Percentiles rank a stretch among this genome's conserved stretches.
Evolutionary conservation across 495 filamentous ascomycete species (phyloP).

Genomic region (Aspergillus coremiiformis): DNA sequence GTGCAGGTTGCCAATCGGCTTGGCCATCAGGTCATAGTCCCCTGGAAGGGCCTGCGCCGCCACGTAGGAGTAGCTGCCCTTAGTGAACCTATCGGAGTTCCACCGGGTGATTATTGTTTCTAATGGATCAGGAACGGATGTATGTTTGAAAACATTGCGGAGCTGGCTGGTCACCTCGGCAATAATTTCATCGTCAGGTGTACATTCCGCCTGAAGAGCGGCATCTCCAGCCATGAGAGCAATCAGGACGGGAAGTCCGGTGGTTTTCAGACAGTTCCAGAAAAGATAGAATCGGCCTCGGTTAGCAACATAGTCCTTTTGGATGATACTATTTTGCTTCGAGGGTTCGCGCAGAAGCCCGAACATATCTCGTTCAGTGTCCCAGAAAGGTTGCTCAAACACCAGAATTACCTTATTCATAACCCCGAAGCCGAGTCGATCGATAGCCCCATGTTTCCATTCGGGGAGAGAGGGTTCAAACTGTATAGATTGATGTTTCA

Average conservation of each 20-base stretch:
- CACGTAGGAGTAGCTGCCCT: conserved; percentile 90
- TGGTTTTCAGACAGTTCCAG: conserved; percentile 89
- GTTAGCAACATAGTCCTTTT: conserved; percentile 54
- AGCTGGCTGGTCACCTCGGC: conserved; percentile 72
- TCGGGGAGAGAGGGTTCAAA: conserved; percentile 81
- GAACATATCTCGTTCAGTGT: conserved; percentile 86
- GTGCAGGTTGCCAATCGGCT: conserved; percentile 74
- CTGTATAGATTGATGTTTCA: conserved; percentile 66
- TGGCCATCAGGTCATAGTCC: conserved; percentile 93
- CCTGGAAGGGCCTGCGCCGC: conserved; percentile 70
- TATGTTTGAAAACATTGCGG: conserved; percentile 54
- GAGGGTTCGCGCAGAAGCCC: conserved; percentile 74
- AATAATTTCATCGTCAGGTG: conserved; percentile 64
- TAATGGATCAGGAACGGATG: conserved; percentile 60
- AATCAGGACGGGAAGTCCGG: conserved; percentile 77
- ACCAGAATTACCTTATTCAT: conserved; percentile 94
- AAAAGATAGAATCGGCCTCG: conserved; percentile 91
- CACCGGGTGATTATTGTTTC: conserved; percentile 94
- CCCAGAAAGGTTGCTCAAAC: conserved; percentile 89
- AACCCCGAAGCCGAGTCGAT: conserved; percentile 85
- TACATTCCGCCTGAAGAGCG: conserved; percentile 77
- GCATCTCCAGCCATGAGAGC: conserved; percentile 96
- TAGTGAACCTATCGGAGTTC: conserved; percentile 79
- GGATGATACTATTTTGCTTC: conserved; percentile 43
- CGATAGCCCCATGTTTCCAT: conserved; percentile 76